phyloP scores from a whole-genome alignment of 768 basidiomycete genomes.

The Fomitopsis pulvina region DNA sequence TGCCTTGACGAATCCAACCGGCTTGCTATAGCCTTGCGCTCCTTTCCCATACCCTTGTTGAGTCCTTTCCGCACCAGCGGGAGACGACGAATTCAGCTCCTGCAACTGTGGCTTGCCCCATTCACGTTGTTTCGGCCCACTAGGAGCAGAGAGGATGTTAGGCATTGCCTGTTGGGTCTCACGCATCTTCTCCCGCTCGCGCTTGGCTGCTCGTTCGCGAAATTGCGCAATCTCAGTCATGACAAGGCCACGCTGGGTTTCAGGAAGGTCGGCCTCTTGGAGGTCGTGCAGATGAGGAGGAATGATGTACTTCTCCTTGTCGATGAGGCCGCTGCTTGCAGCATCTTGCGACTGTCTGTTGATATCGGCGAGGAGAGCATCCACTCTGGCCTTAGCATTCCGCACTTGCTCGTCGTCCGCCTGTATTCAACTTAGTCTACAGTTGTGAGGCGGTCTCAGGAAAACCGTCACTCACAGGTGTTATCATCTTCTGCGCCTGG shows the following conservation, averaged over 20 bases:
- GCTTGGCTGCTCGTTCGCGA: slow-evolving; percentile 87
- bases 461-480: slow-evolving; percentile 53
- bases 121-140: slow-evolving; percentile 71
- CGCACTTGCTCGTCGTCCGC: slow-evolving; percentile 60
- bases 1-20: slow-evolving; percentile 78
- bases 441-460: slow-evolving; percentile 1
- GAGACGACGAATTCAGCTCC: slow-evolving; percentile 15
- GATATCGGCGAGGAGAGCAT: slow-evolving; percentile 63
- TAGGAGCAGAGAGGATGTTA: slow-evolving; percentile 39
- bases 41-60: slow-evolving; percentile 57
- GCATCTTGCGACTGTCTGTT: slow-evolving; percentile 68
- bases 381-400: slow-evolving; percentile 58
- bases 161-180: slow-evolving; percentile 56
- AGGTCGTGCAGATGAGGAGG: slow-evolving; percentile 97
- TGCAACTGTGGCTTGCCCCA: slow-evolving; percentile 62
- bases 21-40: slow-evolving; percentile 71
- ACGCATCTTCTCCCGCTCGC: slow-evolving; percentile 82
- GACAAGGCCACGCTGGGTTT: slow-evolving; percentile 87
- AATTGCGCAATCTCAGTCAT: slow-evolving; percentile 97
- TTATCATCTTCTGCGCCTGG: slow-evolving; percentile 68
- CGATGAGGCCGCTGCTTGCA: slow-evolving; percentile 64
- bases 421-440: slow-evolving; percentile 31
- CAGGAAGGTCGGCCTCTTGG: slow-evolving; percentile 93
- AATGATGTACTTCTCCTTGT: slow-evolving; percentile 85
- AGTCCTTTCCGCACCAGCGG: slow-evolving; percentile 26